Evolutionary conservation across 2,329 filamentous ascomycete genomes (phyloP), one percentile per base, ranked within the genome.

Genomic region (Colletotrichum echinochloae): DNA sequence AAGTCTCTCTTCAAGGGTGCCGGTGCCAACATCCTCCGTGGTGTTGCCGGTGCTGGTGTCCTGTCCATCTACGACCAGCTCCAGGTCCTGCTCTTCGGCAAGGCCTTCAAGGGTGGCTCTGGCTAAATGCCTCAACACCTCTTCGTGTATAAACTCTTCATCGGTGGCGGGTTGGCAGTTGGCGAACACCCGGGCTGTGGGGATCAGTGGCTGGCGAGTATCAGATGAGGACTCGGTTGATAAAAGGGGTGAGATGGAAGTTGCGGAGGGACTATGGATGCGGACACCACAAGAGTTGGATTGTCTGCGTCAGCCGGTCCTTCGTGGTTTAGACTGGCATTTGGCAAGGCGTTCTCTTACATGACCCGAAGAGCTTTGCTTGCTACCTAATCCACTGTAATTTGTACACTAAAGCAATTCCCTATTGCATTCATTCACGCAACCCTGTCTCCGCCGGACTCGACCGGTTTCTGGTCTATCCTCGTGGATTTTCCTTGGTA

Each of bases 21-120:
- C 84, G 96, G 96, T 94, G 96, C 96, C 91, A 99, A 99, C 94
- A 99, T 99, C 83, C 96, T 99, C 89, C 96, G 96, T 97, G 97
- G 96, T 98, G 96, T 99, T 83, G 96, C 96, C 83, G 97, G 96
- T 94, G 96, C 96, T 89, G 96, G 96, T 99, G 96, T 99, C 84
- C 91, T 99, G 85, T 99, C 96, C 86, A 98, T 99, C 94, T 99
- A 99, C 89, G 96, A 99, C 86, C 95, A 98, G 91, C 94, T 94
- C 86, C 96, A 99, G 93, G 91, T 99, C 85, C 87, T 99, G 85
- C 87, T 99, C 87, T 99, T 99, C 94, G 96, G 96, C 86, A 98
- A 99, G 95, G 94, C 94, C 90, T 99, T 95, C 95, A 97, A 97
- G 81, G 84, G 85, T 75, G 85, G 84, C 77, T 86, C 84, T 77